Percentiles rank a stretch among this genome's conserved stretches.
Evolutionary conservation across 2,329 filamentous ascomycete species (phyloP).

Genomic region (Simplicillium aogashimaense): DNA sequence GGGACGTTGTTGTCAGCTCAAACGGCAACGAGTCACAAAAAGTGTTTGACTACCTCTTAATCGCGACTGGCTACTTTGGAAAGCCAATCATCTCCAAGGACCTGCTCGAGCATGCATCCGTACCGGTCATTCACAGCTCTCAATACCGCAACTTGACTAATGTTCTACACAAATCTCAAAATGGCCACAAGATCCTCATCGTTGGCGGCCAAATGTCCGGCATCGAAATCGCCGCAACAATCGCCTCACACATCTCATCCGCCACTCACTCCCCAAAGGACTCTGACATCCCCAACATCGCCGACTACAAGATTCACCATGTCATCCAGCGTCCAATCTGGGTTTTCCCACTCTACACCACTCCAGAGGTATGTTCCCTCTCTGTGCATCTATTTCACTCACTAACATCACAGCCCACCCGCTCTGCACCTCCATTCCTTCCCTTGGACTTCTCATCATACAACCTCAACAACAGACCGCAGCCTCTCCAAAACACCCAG

Average conservation of each 20-base stretch:
- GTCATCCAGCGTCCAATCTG: slow-evolving; percentile 61
- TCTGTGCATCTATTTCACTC: background rate
- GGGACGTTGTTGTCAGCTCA: slow-evolving; percentile 29
- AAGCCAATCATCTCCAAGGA: slow-evolving; percentile 41
- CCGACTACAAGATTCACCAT: slow-evolving; percentile 54
- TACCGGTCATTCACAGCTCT: slow-evolving; percentile 59
- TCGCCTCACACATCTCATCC: slow-evolving; percentile 63
- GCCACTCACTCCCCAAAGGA: slow-evolving; percentile 40
- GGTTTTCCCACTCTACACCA: slow-evolving; percentile 53
- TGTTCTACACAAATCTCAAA: slow-evolving; percentile 30
- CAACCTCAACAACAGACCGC: slow-evolving; percentile 53
- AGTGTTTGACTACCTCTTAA: slow-evolving; percentile 61
- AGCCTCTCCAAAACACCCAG: slow-evolving; percentile 50
- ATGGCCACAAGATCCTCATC: slow-evolving; percentile 56
- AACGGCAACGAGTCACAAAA: slow-evolving; percentile 26
- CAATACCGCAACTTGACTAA: slow-evolving; percentile 45
- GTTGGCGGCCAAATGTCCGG: slow-evolving; percentile 79
- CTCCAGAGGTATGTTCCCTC: slow-evolving; percentile 33
- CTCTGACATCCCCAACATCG: slow-evolving; percentile 27
- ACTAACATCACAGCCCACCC: slow-evolving; percentile 28
- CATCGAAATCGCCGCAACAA: slow-evolving; percentile 63
- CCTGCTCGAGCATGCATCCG: slow-evolving; percentile 17
- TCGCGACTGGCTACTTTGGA: slow-evolving; percentile 71
- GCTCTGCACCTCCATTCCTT: slow-evolving; percentile 49
- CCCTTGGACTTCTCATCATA: slow-evolving; percentile 66